These are phyloP conservation scores for Entomortierella lignicola DNA, from an alignment of 192 early-diverging fungal genomes.

Conservation along the genomic window DNA sequence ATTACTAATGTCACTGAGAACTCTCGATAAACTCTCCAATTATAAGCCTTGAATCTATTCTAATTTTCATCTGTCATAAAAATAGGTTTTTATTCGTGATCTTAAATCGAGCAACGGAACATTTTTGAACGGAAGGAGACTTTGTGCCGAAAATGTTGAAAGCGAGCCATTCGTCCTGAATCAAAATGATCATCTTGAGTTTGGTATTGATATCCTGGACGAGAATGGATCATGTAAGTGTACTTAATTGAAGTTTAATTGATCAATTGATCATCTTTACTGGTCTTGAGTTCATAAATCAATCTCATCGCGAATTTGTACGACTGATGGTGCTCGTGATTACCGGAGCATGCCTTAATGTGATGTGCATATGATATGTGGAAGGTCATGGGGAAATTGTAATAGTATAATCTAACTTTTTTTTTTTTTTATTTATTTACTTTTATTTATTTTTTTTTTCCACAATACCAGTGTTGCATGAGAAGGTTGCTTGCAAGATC, in stretches of 20 bases:
- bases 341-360: not conserved
- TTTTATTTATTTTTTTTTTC: not conserved
- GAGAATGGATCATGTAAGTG: conserved; percentile 69
- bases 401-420: too few species aligned
- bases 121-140: conserved; percentile 76
- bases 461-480: conserved; percentile 33
- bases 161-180: conserved; percentile 68
- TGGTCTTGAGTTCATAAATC: not conserved
- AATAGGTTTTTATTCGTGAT: conserved; percentile 76
- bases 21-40: not conserved
- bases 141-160: conserved; percentile 72
- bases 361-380: too few species aligned
- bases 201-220: conserved; percentile 84
- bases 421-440: too few species aligned
- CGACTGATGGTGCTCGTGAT: not conserved
- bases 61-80: not conserved
- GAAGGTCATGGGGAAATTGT: not conserved
- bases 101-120: conserved; percentile 85
- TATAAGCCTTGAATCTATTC: not conserved
- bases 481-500: conserved; percentile 51
- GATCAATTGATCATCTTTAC: not conserved
- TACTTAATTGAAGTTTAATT: too few species aligned
- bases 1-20: not conserved
- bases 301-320: not conserved
- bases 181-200: conserved; percentile 74